phyloP scores from a whole-genome alignment of 106 monocot species.

The Xerophyta viscosa region DNA sequence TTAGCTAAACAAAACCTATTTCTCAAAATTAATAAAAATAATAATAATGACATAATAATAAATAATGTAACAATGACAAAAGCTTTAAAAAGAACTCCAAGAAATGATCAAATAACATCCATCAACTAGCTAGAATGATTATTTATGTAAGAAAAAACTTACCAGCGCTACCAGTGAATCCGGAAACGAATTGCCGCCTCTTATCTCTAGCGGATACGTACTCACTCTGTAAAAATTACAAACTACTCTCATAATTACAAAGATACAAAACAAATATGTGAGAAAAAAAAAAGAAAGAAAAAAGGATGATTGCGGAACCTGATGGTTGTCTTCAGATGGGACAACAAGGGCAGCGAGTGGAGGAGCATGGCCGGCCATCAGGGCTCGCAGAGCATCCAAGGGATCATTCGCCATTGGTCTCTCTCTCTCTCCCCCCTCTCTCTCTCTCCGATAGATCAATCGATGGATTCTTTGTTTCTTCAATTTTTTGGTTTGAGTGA shows the following conservation, averaged over 20 bases:
- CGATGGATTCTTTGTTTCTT: too few relatives aligned
- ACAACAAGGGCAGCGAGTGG: slow-evolving; percentile 83
- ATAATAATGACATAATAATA: too few relatives aligned
- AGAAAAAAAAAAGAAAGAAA: background rate
- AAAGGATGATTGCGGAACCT: slow-evolving; percentile 28
- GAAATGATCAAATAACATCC: too few relatives aligned
- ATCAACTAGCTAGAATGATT: too few relatives aligned
- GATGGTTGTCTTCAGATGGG: slow-evolving; percentile 92
- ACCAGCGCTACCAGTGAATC: slow-evolving; percentile 98
- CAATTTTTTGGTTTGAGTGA: too few relatives aligned
- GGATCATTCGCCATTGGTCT: slow-evolving; percentile 13
- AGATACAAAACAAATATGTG: background rate
- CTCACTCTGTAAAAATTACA: slow-evolving; percentile 54
- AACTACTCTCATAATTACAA: background rate
- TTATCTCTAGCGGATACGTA: slow-evolving; percentile 88
- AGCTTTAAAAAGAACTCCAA: too few relatives aligned
- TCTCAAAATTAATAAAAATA: too few relatives aligned
- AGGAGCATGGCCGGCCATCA: slow-evolving; percentile 77
- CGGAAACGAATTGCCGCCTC: slow-evolving; percentile 75
- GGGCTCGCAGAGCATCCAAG: slow-evolving; percentile 66
- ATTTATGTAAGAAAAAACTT: slow-evolving; percentile 6
- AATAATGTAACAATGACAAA: too few relatives aligned
- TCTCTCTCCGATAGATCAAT: slow-evolving; percentile 8
- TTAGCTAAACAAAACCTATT: too few relatives aligned
- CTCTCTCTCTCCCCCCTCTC: slow-evolving; percentile 24